Evolutionary conservation across 805 yeast genomes (phyloP), one percentile per base, ranked within the genome.

Genomic region (Schizosaccharomyces cryophilus): DNA sequence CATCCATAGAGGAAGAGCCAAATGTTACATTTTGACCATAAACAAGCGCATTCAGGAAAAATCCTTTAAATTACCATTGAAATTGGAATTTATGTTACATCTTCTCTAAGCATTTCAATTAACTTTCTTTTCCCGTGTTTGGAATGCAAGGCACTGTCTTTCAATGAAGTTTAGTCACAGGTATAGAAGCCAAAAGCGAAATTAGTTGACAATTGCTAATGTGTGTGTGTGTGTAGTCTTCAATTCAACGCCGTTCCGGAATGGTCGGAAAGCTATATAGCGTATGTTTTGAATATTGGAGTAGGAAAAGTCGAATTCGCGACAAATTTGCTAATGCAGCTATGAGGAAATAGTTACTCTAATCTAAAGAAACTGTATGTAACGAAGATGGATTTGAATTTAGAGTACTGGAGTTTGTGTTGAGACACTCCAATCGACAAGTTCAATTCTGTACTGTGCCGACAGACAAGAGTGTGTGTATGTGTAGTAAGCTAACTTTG

Each of bases 211-310:
- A 35, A 7, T 35, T 35, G 40, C 15, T 35, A 35, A 21, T 29
- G 24, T 19, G 6, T 9, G 26, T 29, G n/a, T n/a, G n/a, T 55
- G 9, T 31, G 3, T 31, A 86, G 96, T 5, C 74, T 90, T 65
- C 96, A 90, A 77, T 89, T 90, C 73, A 90, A 90, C 71, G 95
- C 97, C 29, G 97, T 93, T 4, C 96, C 98, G 1, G 97, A 93
- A 71, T 90, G 98, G 98, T 80, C 95, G 13, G 82, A 95, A 31
- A 81, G 85, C 69, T 90, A 90, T 71, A 83, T 90, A 62, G 89
- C 94, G 61, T 90, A 90, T 71, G 85, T 95, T n/a, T 17, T 29
- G 35, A 30, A 9, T 29, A 6, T 47, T 15, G 38, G 11, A 19
- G 45, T 35, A 35, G 13, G 40, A 35, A 13, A 35, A 35, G 40